These are phyloP conservation scores for Coemansia sp. DNA, from an alignment of 371 early-diverging fungal species.

Conservation along the genomic window DNA sequence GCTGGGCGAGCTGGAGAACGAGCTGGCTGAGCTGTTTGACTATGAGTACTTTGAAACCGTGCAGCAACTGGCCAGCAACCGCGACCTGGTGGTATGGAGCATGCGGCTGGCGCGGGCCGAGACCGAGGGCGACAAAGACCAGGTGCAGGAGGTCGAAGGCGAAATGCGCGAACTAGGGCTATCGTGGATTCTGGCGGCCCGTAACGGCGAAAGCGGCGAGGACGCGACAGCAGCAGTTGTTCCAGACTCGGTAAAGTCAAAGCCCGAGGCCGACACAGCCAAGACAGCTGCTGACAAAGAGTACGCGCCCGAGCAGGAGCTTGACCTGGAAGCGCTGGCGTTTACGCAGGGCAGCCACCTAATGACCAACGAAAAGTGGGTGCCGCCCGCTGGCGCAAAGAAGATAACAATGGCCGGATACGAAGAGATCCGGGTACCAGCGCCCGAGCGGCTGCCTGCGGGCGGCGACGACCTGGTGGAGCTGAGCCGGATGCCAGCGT, in stretches of 20 bases:
- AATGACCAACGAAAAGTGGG: slow-evolving; percentile 95
- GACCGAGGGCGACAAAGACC: slow-evolving; percentile 52
- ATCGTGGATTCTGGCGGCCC: slow-evolving; percentile 70
- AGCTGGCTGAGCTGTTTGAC: slow-evolving; percentile 89
- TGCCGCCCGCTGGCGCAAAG: slow-evolving; percentile 91
- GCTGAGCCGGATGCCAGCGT: slow-evolving; percentile 75
- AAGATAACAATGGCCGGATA: slow-evolving; percentile 93
- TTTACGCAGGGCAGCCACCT: slow-evolving; percentile 93
- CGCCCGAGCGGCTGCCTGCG: slow-evolving; percentile 72
- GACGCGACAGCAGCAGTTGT: too few relatives aligned
- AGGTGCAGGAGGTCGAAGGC: slow-evolving; percentile 60
- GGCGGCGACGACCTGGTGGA: slow-evolving; percentile 65
- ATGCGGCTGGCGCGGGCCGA: slow-evolving; percentile 79
- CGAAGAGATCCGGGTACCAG: slow-evolving; percentile 96
- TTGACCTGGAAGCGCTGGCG: slow-evolving; percentile 82
- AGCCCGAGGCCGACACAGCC: slow-evolving; percentile 10
- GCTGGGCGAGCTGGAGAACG: slow-evolving; percentile 90
- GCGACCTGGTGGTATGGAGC: slow-evolving; percentile 90
- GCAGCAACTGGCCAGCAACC: slow-evolving; percentile 79
- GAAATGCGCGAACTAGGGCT: slow-evolving; percentile 71
- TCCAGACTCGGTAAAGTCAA: too few relatives aligned
- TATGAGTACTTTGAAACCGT: slow-evolving; percentile 94
- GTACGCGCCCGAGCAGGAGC: slow-evolving; percentile 59
- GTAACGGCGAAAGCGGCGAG: slow-evolving; percentile 43
- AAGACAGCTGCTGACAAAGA: slow-evolving; percentile 36